A percentile compares a stretch with the other conserved stretches of the same genome.
These are phyloP conservation scores for Diaporthe capsici DNA, from an alignment of 2,329 filamentous ascomycete species.

Conservation along the genomic window DNA sequence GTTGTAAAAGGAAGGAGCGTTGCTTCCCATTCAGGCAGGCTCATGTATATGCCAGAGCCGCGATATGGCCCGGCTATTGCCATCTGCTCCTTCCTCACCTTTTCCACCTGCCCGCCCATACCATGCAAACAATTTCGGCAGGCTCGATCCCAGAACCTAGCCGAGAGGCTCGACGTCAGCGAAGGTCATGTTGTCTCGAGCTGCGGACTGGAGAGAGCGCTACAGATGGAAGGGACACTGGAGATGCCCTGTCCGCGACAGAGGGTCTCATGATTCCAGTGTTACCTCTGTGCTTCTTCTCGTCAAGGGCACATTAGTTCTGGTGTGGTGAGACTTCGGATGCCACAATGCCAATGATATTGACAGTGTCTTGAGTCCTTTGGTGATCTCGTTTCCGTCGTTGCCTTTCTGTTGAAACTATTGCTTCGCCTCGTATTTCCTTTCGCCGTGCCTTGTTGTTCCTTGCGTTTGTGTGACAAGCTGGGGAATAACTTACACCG, in stretches of 20 bases:
- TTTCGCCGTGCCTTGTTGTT: not conserved
- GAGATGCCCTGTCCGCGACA: not conserved
- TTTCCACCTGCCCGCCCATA: not conserved
- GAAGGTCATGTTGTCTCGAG: not conserved
- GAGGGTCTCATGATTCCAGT: not conserved
- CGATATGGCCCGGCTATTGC: not conserved
- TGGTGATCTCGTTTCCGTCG: constrained; percentile 15
- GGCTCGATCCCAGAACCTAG: not conserved
- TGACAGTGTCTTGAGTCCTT: not conserved
- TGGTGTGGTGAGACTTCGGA: constrained; percentile 25
- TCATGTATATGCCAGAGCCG: not conserved
- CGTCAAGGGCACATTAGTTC: constrained; percentile 29
- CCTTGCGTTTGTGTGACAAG: not conserved
- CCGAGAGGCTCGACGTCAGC: constrained; percentile 2
- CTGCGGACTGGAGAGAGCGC: not conserved
- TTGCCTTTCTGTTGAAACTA: not conserved
- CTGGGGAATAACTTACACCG: not conserved
- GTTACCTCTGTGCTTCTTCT: constrained; percentile 26
- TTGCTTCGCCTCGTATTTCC: not conserved
- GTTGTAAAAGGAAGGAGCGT: constrained; percentile 38
- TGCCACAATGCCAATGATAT: constrained; percentile 1
- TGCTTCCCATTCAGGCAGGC: constrained; percentile 13
- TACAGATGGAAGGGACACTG: not conserved
- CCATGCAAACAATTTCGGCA: not conserved
- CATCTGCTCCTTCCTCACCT: constrained; percentile 10